A percentile compares a stretch with the other conserved stretches of the same genome.
phyloP scores from a whole-genome alignment of 768 basidiomycete genomes.

The Panaeolus cyanescens region DNA sequence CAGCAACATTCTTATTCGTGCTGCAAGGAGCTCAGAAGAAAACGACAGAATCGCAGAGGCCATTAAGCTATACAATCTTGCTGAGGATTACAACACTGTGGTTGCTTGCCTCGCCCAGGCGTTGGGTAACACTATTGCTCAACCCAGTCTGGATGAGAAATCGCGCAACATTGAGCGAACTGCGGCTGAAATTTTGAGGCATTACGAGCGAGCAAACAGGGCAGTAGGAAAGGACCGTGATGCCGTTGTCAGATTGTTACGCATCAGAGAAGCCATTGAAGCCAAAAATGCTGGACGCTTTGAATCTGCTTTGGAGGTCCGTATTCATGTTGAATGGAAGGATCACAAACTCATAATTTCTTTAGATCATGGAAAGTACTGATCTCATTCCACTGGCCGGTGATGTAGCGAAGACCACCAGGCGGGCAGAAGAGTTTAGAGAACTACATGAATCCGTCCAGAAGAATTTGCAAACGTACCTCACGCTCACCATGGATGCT shows the following conservation, averaged over 20 bases:
- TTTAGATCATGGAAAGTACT: conserved; percentile 83
- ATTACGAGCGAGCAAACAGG: conserved; percentile 78
- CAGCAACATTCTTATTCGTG: conserved; percentile 78
- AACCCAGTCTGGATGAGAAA: conserved; percentile 64
- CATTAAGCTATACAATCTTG: conserved; percentile 94
- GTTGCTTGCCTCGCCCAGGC: conserved; percentile 86
- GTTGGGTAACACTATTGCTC: conserved; percentile 78
- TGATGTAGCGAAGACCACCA: conserved; percentile 83
- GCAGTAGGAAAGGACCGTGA: conserved; percentile 74
- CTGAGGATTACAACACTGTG: conserved; percentile 87
- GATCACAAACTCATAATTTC: background rate
- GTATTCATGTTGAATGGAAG: conserved; percentile 23
- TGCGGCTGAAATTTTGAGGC: conserved; percentile 75
- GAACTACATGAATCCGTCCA: conserved; percentile 85
- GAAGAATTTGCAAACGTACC: conserved; percentile 85
- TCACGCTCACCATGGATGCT: conserved; percentile 91
- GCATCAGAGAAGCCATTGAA: conserved; percentile 80
- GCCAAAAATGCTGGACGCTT: conserved; percentile 70
- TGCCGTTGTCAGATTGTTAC: conserved; percentile 72
- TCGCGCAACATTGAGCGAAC: conserved; percentile 69
- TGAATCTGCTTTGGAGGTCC: conserved; percentile 82
- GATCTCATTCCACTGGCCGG: conserved; percentile 85
- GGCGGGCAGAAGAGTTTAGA: conserved; percentile 87
- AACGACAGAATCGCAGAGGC: conserved; percentile 88
- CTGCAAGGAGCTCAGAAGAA: conserved; percentile 79